Base-by-base conservation (phyloP, 805 yeast genomes). In the Blastobotrys chiropterorum region DNA sequence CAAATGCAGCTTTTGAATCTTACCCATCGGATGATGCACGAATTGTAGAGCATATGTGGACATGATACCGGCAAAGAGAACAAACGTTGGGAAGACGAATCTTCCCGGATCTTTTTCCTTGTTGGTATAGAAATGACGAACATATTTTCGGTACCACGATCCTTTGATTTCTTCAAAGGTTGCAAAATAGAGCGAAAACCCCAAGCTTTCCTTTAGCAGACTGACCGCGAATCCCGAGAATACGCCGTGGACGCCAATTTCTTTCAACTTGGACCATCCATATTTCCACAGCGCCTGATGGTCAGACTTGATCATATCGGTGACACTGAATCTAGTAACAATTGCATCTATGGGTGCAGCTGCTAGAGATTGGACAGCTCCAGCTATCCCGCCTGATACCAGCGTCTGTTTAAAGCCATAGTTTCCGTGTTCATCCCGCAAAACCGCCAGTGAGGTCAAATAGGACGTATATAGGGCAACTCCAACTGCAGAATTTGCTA, bases 331-430 rank as follows among this genome's bases (percentile, higher is more conserved):
- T 58, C 97, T 75, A 1, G 95, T 80, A 62, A 85, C 86, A 2
- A 92, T 81, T 5, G 97, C 96, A 68, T 92, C 97, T 3, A 92
- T 75, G 0, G 98, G 98, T 1, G 97, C 92, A 1, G 96, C 96
- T 0, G 88, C 90, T 15, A 88, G 69, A n/a, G 95, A 85, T 60
- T 94, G 96, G 20, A 82, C 81, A 0, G 84, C 81, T 1, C 97
- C 97, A 0, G 97, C 97, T 0, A 87, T 57, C 51, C 83, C 81
- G 0, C 98, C 98, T 0, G 97, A 88, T 46, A 81, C 67, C 67
- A 87, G 80, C n/a, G 73, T 58, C 46, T 67, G 68, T 38, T 44
- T 26, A 48, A 64, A 62, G 0, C 89, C 81, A 59, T 86, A 89
- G 49, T 48, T 46, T 43, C 54, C 54, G 51, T 54, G 54, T 48